Base-by-base conservation (phyloP, 2,329 filamentous ascomycete species). In the Aphanocladium album region DNA sequence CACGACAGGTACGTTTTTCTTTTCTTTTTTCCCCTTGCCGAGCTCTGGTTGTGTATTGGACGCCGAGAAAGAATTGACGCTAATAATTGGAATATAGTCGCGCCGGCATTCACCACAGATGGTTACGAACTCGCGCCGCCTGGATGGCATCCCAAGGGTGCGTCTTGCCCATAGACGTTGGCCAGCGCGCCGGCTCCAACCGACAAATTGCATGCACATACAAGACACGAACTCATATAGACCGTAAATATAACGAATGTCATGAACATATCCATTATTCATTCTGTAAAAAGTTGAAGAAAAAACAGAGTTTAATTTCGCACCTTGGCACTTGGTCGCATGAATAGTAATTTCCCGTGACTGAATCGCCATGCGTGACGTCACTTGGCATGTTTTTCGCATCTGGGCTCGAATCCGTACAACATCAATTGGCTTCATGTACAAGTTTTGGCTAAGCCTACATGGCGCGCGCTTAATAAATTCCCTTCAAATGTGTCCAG, bases 1-100 rank as follows among this genome's bases (percentile, higher is more conserved):
- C 19, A 64, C 62, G 9, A 66, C 64, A 9, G 64, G 64, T 66
- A 59, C 46, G 63, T 60, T 52, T 17, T 25, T 2, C 2, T 35
- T 46, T 35, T 23, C 37, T 39, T 49, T 43, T 27, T 47, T 23
- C 12, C 27, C n/a, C n/a, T 43, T 12, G n/a, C 54, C 47, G 3
- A 43, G 7, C 30, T n/a, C 21, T 14, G 30, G 7, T 46, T 33
- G 14, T 11, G 30, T 17, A 54, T 5, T 35, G 19, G 17, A 25
- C 11, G 4, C 9, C 23, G 30, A 50, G 16, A 9, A 50, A 49
- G 17, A 60, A 23, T 23, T 17, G 25, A 46, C 35, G 23, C 53
- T 45, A 57, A 58, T 17, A 11, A 35, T n/a, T n/a, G n/a, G n/a
- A 12, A 8, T 23, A 35, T 45, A 62, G 61, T 62, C 19, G 61